phyloP scores from a whole-genome alignment of 176 grass and related monocot genomes.

The Oryza nivara region DNA sequence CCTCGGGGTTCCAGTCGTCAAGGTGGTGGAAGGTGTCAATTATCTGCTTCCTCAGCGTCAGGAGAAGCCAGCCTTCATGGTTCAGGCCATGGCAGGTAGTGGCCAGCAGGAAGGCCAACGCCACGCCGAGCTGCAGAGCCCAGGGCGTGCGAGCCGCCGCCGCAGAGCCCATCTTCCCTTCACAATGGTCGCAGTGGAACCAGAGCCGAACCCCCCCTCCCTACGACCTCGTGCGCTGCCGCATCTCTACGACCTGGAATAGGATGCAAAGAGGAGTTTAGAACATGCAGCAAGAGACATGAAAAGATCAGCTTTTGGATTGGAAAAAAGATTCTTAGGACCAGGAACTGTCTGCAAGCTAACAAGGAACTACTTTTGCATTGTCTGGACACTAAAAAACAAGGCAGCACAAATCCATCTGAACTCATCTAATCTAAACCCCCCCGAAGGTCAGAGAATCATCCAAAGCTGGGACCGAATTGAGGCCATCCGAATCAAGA shows the following conservation, averaged over 20 bases:
- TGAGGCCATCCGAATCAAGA: slow-evolving; percentile 17
- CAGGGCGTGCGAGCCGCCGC: slow-evolving; percentile 2
- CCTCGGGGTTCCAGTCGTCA: slow-evolving; percentile 55
- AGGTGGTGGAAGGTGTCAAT: slow-evolving; percentile 68
- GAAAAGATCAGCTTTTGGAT: slow-evolving; percentile 15
- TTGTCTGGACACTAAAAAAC: slow-evolving; percentile 26
- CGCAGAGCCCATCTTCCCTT: slow-evolving; percentile 35
- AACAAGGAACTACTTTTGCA: slow-evolving; percentile 26
- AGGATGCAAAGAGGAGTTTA: slow-evolving; percentile 25
- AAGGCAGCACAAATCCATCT: slow-evolving; percentile 1
- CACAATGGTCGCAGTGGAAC: not conserved
- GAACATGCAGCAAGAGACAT: not conserved
- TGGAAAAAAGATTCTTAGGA: slow-evolving; percentile 2
- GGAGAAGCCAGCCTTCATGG: slow-evolving; percentile 72
- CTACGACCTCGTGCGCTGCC: slow-evolving; percentile 33
- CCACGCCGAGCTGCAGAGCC: slow-evolving; percentile 46
- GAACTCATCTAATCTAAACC: not conserved
- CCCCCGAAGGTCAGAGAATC: not conserved
- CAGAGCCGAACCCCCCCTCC: not conserved
- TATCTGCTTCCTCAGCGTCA: slow-evolving; percentile 72
- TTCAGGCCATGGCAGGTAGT: slow-evolving; percentile 50
- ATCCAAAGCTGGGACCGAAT: not conserved
- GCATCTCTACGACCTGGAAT: slow-evolving; percentile 45
- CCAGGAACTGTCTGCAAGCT: slow-evolving; percentile 23
- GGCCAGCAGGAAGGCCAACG: slow-evolving; percentile 58